Base-by-base conservation (phyloP, 2,329 filamentous ascomycete species). In the Albophoma yamanashiensis region DNA sequence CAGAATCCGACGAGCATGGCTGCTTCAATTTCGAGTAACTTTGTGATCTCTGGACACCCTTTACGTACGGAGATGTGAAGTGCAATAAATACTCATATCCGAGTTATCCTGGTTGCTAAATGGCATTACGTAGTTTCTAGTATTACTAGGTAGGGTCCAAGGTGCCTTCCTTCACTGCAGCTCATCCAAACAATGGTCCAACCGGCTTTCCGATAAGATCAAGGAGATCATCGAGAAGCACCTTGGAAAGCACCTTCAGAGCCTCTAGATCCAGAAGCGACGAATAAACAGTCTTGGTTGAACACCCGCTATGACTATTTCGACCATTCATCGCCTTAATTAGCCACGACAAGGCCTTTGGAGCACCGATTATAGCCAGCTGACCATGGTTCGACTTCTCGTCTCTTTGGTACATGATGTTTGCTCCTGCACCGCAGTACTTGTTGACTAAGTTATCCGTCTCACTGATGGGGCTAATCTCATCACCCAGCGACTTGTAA, bases 401-500 rank as follows among this genome's bases (percentile, higher is more conserved):
- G 17, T 53, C 50, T 6, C 50, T 31, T 14, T 34, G 50, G 61
- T 80, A 81, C 17, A 72, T 65, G 25, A 82, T 73, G 2, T 69
- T 71, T 1, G 71, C 75, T 4, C 75, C 76, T 6, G 66, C 67
- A 0, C 60, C 62, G 61, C 80, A 82, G 60, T 76, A 80, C 20
- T 67, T 64, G 0, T 68, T 59, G 0, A 81, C 71, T 34, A 81
- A 63, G 0, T 60, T 67, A 58, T 82, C 79, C 3, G 76, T 80
- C 22, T 76, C 73, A 4, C 65, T 67, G 3, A 80, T 69, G 2
- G 70, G 67, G 12, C 73, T 76, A 58, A 80, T 66, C 60, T 80
- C 73, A 55, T 53, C 50, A 5, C 50, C 50, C 4, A 36, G 70
- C 0, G 78, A 75, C 64, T 83, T 81, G 66, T 83, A 82, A 1